phyloP scores from a whole-genome alignment of 1,284 basidiomycete genomes.

The Austroboletus olivaceoglutinosus region DNA sequence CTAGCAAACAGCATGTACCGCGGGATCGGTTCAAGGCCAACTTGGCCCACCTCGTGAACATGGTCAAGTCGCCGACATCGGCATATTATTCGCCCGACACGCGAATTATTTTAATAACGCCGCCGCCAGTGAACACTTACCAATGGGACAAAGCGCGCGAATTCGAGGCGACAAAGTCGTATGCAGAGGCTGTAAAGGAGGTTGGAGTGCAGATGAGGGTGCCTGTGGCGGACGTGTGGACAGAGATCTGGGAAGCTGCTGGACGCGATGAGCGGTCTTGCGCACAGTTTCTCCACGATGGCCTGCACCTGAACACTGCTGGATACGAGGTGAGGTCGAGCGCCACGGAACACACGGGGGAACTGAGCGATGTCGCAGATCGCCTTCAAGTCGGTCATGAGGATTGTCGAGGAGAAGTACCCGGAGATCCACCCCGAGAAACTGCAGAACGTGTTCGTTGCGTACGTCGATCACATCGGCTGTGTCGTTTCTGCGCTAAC shows the following conservation, averaged over 20 bases:
- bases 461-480: conserved; percentile 35
- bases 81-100: conserved; percentile 72
- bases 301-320: conserved; percentile 70
- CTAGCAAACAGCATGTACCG: conserved; percentile 68
- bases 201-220: conserved; percentile 56
- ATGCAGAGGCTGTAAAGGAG: conserved; percentile 67
- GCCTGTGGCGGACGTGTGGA: conserved; percentile 71
- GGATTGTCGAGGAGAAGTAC: conserved; percentile 54
- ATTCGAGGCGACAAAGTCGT: conserved; percentile 60
- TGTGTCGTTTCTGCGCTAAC: conserved; percentile 1
- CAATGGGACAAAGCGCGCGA: conserved; percentile 56
- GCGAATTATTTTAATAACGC: conserved; percentile 75
- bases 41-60: conserved; percentile 58
- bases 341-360: not conserved
- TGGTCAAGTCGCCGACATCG: conserved; percentile 62
- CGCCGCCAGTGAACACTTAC: conserved; percentile 75
- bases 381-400: conserved; percentile 60
- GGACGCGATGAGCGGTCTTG: conserved; percentile 55
- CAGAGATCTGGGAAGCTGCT: conserved; percentile 60
- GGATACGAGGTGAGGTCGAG: conserved; percentile 60
- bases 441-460: conserved; percentile 51
- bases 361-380: conserved; percentile 43
- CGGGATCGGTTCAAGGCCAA: conserved; percentile 66
- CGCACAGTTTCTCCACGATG: conserved; percentile 59
- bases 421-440: conserved; percentile 71